phyloP scores from a whole-genome alignment of 1,139 yeast species.

The Fermentozyma sake region DNA sequence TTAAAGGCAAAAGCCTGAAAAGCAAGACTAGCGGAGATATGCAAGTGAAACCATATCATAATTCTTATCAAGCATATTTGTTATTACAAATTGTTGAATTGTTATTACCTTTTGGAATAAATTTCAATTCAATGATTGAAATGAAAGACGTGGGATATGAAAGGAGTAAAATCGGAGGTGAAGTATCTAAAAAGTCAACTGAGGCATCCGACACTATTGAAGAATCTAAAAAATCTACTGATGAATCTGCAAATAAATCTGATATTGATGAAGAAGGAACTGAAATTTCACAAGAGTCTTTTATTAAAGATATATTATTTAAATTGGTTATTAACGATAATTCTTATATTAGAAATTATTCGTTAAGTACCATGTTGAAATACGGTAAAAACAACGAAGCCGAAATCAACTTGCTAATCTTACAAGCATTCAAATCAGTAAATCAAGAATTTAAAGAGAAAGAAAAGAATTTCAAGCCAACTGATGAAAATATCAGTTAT shows the following conservation, averaged over 20 bases:
- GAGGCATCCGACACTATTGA: conserved; percentile 14
- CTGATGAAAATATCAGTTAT: conserved; percentile 22
- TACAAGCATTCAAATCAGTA: conserved; percentile 29
- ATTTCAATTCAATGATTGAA: conserved; percentile 24
- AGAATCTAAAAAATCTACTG: conserved; percentile 17
- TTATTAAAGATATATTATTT: conserved; percentile 28
- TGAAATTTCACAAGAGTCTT: conserved; percentile 15
- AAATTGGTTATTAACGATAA: conserved; percentile 31
- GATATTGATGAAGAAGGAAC: conserved; percentile 18
- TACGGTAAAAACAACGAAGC: conserved; percentile 31
- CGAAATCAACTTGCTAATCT: conserved; percentile 35
- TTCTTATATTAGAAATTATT: conserved; percentile 33
- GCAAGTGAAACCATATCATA: conserved; percentile 27
- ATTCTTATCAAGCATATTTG: conserved; percentile 33
- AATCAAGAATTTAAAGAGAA: conserved; percentile 27
- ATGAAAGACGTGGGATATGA: conserved; percentile 5
- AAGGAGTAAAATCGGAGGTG: no score
- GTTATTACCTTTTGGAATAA: conserved; percentile 36
- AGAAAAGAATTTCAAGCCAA: conserved; percentile 7
- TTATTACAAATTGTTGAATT: conserved; percentile 28
- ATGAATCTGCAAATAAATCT: conserved; percentile 14
- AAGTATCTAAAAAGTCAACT: conserved; percentile 12
- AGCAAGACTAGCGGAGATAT: conserved; percentile 14
- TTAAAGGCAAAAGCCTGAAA: conserved; percentile 21
- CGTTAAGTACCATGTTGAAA: conserved; percentile 28